A percentile compares a stretch with the other conserved stretches of the same genome.
These are phyloP conservation scores for Thalia dealbata DNA, from an alignment of 176 grass and related monocot species.

Conservation along the genomic window DNA sequence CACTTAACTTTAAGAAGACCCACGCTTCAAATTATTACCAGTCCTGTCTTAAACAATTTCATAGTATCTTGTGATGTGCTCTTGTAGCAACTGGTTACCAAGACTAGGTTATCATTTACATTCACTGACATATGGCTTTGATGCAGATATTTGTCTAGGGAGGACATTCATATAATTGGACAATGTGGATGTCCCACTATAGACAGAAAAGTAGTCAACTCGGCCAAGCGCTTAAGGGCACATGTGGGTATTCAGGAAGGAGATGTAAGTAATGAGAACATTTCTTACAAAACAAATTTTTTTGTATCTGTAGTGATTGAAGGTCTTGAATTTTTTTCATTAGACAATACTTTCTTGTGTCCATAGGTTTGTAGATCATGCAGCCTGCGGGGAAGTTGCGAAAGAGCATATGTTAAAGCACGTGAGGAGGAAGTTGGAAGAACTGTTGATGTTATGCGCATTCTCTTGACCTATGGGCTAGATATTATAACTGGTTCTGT, in stretches of 20 bases:
- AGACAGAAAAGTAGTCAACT: constrained; percentile 83
- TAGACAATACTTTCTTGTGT: constrained; percentile 14
- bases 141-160: constrained; percentile 74
- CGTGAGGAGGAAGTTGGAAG: constrained; percentile 68
- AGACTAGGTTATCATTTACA: neutral
- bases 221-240: constrained; percentile 65
- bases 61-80: neutral
- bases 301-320: neutral
- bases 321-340: neutral
- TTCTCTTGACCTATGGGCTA: constrained; percentile 73
- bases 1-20: neutral
- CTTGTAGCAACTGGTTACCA: neutral
- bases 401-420: constrained; percentile 78
- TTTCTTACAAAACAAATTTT: constrained; percentile 6
- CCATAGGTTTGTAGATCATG: constrained; percentile 80
- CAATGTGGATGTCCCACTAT: constrained; percentile 58
- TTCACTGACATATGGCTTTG: neutral
- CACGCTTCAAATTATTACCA: neutral
- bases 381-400: constrained; percentile 66
- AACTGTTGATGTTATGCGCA: constrained; percentile 81
- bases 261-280: constrained; percentile 37
- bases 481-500: constrained; percentile 53
- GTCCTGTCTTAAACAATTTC: neutral
- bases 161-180: constrained; percentile 43
- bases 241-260: constrained; percentile 81